Evolutionary conservation across 2,329 filamentous ascomycete genomes (phyloP).

Genomic region (Aspergillus vadensis): DNA sequence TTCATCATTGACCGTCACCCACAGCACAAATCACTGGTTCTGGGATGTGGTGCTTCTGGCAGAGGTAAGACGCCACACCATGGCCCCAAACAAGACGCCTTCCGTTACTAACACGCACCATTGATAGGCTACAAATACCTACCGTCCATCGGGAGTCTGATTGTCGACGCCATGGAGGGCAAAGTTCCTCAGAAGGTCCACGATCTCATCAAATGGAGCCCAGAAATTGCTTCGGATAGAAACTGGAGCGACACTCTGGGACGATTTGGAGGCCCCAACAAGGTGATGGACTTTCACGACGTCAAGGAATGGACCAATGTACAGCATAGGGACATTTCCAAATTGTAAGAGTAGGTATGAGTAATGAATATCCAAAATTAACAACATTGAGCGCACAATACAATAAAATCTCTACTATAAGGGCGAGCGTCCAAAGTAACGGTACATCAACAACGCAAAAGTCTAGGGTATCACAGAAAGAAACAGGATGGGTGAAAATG

Average conservation of each 20-base stretch:
- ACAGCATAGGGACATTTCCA: slow-evolving; percentile 19
- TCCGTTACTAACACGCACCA: not conserved
- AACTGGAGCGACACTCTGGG: slow-evolving; percentile 52
- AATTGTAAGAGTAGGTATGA: slow-evolving; percentile 11
- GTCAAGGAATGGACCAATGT: slow-evolving; percentile 46
- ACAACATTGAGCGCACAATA: not conserved
- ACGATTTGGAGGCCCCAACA: slow-evolving; percentile 50
- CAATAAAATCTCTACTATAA: not conserved
- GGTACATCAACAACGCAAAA: not conserved
- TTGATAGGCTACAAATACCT: slow-evolving; percentile 52
- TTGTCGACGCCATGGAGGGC: slow-evolving; percentile 51
- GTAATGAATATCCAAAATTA: not conserved
- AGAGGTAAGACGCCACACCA: slow-evolving; percentile 16
- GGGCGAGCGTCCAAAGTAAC: not conserved
- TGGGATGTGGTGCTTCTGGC: slow-evolving; percentile 54
- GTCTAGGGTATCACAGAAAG: slow-evolving; percentile 18
- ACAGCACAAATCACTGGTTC: slow-evolving; percentile 43
- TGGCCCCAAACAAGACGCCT: not conserved
- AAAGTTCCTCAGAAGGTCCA: slow-evolving; percentile 45
- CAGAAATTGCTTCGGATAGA: slow-evolving; percentile 50
- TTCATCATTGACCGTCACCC: slow-evolving; percentile 57
- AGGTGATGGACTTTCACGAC: slow-evolving; percentile 51
- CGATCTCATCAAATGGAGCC: slow-evolving; percentile 53
- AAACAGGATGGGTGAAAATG: not conserved
- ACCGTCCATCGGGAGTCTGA: slow-evolving; percentile 52